Evolutionary conservation across 441 rosid genomes (phyloP).

Genomic region (Biscutella laevigata): DNA sequence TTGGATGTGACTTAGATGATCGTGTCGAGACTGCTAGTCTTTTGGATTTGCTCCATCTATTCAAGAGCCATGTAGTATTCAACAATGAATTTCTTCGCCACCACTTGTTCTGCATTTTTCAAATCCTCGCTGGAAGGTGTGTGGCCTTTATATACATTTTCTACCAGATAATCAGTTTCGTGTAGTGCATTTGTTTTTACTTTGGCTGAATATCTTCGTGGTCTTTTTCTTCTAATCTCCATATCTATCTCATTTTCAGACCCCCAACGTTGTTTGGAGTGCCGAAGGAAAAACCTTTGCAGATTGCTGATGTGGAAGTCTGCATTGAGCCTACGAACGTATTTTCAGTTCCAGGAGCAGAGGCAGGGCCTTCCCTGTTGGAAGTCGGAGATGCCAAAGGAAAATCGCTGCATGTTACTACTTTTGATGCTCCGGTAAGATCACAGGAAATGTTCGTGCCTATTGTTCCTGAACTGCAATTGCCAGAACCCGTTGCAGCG

Average conservation of each 20-base stretch:
- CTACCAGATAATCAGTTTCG: background rate
- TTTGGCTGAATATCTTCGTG: background rate
- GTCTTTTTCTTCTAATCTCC: slow-evolving; percentile 10
- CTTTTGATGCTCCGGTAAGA: slow-evolving; percentile 18
- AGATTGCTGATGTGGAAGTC: slow-evolving; percentile 50
- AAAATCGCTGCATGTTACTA: slow-evolving; percentile 21
- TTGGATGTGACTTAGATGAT: slow-evolving; percentile 40
- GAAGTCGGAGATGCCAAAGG: slow-evolving; percentile 16
- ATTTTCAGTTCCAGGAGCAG: slow-evolving; percentile 40
- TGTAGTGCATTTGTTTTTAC: slow-evolving; percentile 12
- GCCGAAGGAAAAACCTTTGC: slow-evolving; percentile 57
- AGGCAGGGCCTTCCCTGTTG: slow-evolving; percentile 26
- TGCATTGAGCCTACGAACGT: slow-evolving; percentile 48
- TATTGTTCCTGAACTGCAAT: slow-evolving; percentile 17
- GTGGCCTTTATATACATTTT: slow-evolving; percentile 20
- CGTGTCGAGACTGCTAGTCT: slow-evolving; percentile 45
- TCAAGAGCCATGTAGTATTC: slow-evolving; percentile 63
- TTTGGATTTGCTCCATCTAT: slow-evolving; percentile 59
- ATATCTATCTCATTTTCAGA: slow-evolving; percentile 38
- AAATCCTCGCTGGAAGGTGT: slow-evolving; percentile 76
- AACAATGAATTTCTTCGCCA: slow-evolving; percentile 79
- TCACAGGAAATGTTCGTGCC: slow-evolving; percentile 20
- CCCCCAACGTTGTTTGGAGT: slow-evolving; percentile 78
- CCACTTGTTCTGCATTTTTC: slow-evolving; percentile 73
- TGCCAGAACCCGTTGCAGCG: slow-evolving; percentile 27